Evolutionary conservation across 345 rosid species (phyloP), one percentile per base, ranked within the genome.

Genomic region (Microcos paniculata): DNA sequence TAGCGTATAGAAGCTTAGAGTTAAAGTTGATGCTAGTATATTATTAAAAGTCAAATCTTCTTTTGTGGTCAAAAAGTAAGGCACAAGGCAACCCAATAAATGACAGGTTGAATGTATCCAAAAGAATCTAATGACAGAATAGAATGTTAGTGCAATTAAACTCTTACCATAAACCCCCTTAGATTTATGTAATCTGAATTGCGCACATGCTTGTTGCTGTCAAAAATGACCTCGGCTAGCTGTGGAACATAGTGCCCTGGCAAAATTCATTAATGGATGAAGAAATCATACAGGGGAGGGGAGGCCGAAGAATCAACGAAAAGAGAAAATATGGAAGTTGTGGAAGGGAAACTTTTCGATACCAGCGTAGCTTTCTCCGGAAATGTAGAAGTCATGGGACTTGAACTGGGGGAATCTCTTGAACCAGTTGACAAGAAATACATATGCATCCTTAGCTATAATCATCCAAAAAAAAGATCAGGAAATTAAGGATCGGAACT

Each of bases 241-340:
- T 90, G 94, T 15, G 98, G 95, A 79, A 90, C 95, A 61, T 94
- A 91, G 81, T 91, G 98, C 15, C 98, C 97, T 91, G 75, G 3
- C 16, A 62, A 76, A 21, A 26, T 35, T 75, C n/a, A 63, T 59
- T 43, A 24, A 78, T 11, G 40, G 56, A 46, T n/a, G 31, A 24
- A 43, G 31, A 24, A 43, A 42, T 45, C 55, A 26, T n/a, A n/a
- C 6, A 43, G 4, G 40, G 6, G 4, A 40, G 40, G 7, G 52
- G 33, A 23, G 16, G 28, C 49, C 1, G 24, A 19, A 8, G 16
- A 63, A 31, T 40, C 8, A 30, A 1, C 35, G 13, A 21, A 62
- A 19, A 26, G 19, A 19, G 62, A 26, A 58, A 58, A 26, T 57
- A 58, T 58, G 8, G 33, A 3, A 24, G n/a, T n/a, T n/a, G 24